Conservation (phyloP, 768 basidiomycete genomes). For the Leccinum obscurum region DNA sequence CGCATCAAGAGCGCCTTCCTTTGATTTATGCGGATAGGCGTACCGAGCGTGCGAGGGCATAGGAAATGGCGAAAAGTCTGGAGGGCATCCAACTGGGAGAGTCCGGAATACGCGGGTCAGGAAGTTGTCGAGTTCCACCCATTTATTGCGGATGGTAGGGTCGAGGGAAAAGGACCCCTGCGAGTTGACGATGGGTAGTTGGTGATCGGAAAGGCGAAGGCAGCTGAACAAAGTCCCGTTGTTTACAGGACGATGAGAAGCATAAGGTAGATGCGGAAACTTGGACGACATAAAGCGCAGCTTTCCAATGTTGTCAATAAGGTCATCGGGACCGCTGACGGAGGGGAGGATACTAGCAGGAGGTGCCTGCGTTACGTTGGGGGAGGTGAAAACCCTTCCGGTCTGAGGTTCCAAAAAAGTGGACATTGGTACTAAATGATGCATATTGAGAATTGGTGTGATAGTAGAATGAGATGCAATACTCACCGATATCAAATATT, state of each 20-base stretch:
- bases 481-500: not conserved
- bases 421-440: not conserved
- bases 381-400: not conserved
- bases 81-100: not conserved
- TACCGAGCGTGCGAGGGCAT: not conserved
- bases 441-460: not conserved
- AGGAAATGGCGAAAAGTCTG: not conserved
- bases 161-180: not conserved
- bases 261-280: not conserved
- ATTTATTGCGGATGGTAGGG: not conserved
- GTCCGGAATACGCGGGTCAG: not conserved
- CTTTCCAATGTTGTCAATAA: not conserved
- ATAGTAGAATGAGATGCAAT: not conserved
- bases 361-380: not conserved
- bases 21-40: not conserved
- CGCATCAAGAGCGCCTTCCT: not conserved
- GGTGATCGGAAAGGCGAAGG: not conserved
- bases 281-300: not conserved
- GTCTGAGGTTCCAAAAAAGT: not conserved
- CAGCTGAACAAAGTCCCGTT: not conserved
- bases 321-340: not conserved
- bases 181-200: not conserved
- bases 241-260: not conserved
- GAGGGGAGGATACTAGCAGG: not conserved
- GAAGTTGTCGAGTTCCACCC: not conserved